A percentile compares a stretch with the other conserved stretches of the same genome.
These are phyloP conservation scores for Digitaria exilis DNA, from an alignment of 202 grass and related monocot genomes.

Conservation along the genomic window DNA sequence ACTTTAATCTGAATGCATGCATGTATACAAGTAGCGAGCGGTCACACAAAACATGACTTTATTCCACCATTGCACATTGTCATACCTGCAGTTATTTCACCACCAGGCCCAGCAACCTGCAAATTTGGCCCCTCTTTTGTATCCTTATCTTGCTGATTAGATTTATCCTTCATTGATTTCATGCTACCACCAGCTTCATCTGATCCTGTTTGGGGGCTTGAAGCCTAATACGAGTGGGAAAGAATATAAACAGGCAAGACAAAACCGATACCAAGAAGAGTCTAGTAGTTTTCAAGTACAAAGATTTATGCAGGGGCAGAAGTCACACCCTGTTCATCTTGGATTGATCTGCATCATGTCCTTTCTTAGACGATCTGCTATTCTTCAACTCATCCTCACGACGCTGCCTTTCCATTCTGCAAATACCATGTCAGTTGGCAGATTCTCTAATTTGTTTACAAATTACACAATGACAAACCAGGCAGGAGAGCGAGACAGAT, in stretches of 20 bases:
- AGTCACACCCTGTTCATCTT: slow-evolving; percentile 50
- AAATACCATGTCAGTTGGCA: slow-evolving; percentile 22
- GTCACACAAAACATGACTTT: slow-evolving; percentile 23
- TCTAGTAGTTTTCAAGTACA: background rate
- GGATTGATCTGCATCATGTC: slow-evolving; percentile 77
- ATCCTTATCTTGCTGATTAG: slow-evolving; percentile 85
- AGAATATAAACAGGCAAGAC: slow-evolving; percentile 24
- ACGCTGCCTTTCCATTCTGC: slow-evolving; percentile 94
- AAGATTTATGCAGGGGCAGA: slow-evolving; percentile 17
- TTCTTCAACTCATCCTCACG: slow-evolving; percentile 88
- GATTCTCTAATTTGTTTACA: slow-evolving; percentile 10
- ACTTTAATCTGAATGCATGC: slow-evolving; percentile 4
- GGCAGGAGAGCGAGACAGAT: background rate
- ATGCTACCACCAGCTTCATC: slow-evolving; percentile 68
- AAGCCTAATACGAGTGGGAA: slow-evolving; percentile 54
- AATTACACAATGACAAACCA: background rate
- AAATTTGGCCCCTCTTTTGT: slow-evolving; percentile 83
- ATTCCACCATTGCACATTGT: background rate
- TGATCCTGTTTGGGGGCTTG: slow-evolving; percentile 71
- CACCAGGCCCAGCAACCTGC: slow-evolving; percentile 92
- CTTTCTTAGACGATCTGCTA: slow-evolving; percentile 77
- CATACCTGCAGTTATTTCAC: slow-evolving; percentile 96
- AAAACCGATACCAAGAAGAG: background rate
- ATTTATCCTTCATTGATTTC: slow-evolving; percentile 90
- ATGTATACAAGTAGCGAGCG: slow-evolving; percentile 26